These are phyloP conservation scores for Termitomyces bulborhizus DNA, from an alignment of 768 basidiomycete species.

Conservation along the genomic window DNA sequence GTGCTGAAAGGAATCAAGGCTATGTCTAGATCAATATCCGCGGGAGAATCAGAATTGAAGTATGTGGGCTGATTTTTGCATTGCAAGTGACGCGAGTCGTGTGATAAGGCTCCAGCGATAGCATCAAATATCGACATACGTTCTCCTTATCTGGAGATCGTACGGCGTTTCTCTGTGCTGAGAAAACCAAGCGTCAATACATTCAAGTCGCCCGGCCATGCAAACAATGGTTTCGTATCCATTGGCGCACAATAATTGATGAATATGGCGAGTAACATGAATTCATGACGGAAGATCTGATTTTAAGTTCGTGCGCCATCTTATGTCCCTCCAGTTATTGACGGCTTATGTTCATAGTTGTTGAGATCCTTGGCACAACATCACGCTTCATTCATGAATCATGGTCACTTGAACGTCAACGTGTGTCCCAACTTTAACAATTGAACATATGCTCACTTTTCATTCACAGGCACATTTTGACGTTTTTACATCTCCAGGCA, in stretches of 20 bases:
- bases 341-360: background rate
- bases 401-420: slow-evolving; percentile 3
- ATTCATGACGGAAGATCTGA: slow-evolving; percentile 5
- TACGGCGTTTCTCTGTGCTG: slow-evolving; percentile 9
- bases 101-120: background rate
- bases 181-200: slow-evolving; percentile 7
- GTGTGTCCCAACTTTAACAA: background rate
- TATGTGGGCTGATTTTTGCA: background rate
- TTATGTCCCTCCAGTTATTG: background rate
- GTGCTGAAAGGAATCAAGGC: slow-evolving; percentile 5
- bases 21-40: slow-evolving; percentile 5
- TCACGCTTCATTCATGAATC: slow-evolving; percentile 7
- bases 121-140: slow-evolving; percentile 2
- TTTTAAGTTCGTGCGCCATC: slow-evolving; percentile 1
- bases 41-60: background rate
- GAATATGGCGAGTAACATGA: slow-evolving; percentile 2
- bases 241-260: slow-evolving; percentile 3
- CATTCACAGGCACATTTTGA: slow-evolving; percentile 7
- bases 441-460: background rate
- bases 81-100: background rate
- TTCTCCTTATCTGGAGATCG: slow-evolving; percentile 5
- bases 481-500: background rate
- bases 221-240: slow-evolving; percentile 3
- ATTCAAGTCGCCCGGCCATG: slow-evolving; percentile 5
- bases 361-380: slow-evolving; percentile 10